Percentiles rank a stretch among this genome's conserved stretches.
Conservation (phyloP, 2,329 filamentous ascomycete genomes). For the Aspergillus brunneoviolaceus region DNA sequence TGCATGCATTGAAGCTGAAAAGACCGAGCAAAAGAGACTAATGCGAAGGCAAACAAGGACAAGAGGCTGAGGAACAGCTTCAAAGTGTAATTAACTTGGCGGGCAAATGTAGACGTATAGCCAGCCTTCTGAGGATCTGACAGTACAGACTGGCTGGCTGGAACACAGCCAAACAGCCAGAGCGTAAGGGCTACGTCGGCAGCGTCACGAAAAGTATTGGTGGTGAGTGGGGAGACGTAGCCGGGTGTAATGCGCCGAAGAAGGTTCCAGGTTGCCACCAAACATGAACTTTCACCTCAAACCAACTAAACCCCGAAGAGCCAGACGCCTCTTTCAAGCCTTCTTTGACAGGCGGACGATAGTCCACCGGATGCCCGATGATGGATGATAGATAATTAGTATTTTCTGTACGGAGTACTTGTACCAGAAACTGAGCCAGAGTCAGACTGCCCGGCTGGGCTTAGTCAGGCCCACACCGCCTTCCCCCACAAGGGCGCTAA, state of each 20-base stretch:
- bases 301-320: neutral
- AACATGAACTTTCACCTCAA: neutral
- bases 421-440: neutral
- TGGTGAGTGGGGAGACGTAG: neutral
- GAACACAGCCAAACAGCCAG: neutral
- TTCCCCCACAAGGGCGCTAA: conserved; percentile 30
- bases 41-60: too few relatives aligned
- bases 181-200: neutral
- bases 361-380: neutral
- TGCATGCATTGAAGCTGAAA: neutral
- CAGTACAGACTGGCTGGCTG: neutral
- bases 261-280: neutral
- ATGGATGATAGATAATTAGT: too few relatives aligned
- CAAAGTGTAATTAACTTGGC: neutral
- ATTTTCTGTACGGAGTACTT: too few relatives aligned
- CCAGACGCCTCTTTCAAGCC: neutral
- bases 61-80: too few relatives aligned
- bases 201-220: neutral
- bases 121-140: neutral
- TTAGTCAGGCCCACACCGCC: conserved; percentile 31
- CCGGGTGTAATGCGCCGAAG: neutral
- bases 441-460: neutral
- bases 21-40: neutral
- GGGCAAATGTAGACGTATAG: neutral
- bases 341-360: neutral